phyloP scores from a whole-genome alignment of 2,329 filamentous ascomycete genomes.

The Xylaria sp. region DNA sequence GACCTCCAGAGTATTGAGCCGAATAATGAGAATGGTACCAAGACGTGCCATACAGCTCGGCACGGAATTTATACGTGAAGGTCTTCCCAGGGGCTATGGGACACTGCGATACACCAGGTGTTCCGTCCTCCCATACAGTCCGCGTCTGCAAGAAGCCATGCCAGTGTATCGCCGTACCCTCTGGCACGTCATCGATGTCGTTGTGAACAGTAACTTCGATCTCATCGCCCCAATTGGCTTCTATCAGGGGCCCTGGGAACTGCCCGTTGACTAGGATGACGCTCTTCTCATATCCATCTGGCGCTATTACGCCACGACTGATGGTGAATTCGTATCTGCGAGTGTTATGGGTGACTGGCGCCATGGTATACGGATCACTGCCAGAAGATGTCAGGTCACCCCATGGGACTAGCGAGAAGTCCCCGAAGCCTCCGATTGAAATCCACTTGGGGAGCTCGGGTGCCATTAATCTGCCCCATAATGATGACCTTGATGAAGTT shows the following conservation, averaged over 20 bases:
- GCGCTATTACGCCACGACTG: slow-evolving; percentile 45
- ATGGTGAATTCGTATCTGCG: slow-evolving; percentile 51
- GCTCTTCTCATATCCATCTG: slow-evolving; percentile 49
- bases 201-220: slow-evolving; percentile 33
- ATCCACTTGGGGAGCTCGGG: slow-evolving; percentile 31
- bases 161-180: slow-evolving; percentile 47
- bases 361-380: slow-evolving; percentile 47
- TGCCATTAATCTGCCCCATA: slow-evolving; percentile 33
- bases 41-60: slow-evolving; percentile 48
- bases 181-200: slow-evolving; percentile 26
- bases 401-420: slow-evolving; percentile 44
- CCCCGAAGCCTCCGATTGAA: slow-evolving; percentile 10
- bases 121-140: slow-evolving; percentile 50
- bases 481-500: slow-evolving; percentile 23
- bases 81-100: slow-evolving; percentile 58
- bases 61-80: slow-evolving; percentile 50
- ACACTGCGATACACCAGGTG: slow-evolving; percentile 54
- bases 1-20: slow-evolving; percentile 54
- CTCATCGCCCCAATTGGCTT: slow-evolving; percentile 43
- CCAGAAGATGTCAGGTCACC: slow-evolving; percentile 37
- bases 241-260: slow-evolving; percentile 51
- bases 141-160: slow-evolving; percentile 47
- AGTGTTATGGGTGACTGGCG: slow-evolving; percentile 50
- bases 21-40: slow-evolving; percentile 61
- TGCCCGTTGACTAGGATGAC: slow-evolving; percentile 45